phyloP scores from a whole-genome alignment of 2,329 filamentous ascomycete species.

The Diaporthe ampelina region DNA sequence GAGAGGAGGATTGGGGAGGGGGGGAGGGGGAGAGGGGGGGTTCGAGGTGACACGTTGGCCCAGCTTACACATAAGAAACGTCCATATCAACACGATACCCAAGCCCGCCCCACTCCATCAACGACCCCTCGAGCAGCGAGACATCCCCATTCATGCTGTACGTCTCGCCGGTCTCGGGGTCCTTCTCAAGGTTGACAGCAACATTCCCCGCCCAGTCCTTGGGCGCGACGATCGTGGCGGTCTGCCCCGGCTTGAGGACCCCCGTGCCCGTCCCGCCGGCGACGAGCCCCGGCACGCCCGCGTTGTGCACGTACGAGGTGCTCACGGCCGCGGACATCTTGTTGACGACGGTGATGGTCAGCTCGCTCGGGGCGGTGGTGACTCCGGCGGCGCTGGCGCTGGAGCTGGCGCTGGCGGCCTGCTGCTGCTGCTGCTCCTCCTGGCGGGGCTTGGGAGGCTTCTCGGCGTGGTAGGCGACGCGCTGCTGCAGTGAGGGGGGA shows the following conservation, averaged over 20 bases:
- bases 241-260: conserved; percentile 5
- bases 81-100: conserved; percentile 36
- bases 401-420: no score
- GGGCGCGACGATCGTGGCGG: conserved; percentile 37
- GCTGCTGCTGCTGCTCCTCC: not conserved
- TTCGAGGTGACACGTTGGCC: no score
- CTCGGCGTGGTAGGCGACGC: conserved; percentile 11
- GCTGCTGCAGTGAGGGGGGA: conserved; percentile 9
- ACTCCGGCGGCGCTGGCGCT: not conserved
- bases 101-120: conserved; percentile 27
- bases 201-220: conserved; percentile 39
- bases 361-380: not conserved
- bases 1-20: no score
- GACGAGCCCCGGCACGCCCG: conserved; percentile 3
- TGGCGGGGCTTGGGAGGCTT: not conserved
- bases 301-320: conserved; percentile 37
- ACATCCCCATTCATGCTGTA: conserved; percentile 13
- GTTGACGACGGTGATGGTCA: conserved; percentile 40
- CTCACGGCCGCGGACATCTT: conserved; percentile 34
- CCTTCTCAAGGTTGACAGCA: conserved; percentile 22
- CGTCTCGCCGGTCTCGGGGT: not conserved
- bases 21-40: no score
- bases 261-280: not conserved
- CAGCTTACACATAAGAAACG: conserved; percentile 41
- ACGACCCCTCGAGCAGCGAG: conserved; percentile 32